phyloP scores from a whole-genome alignment of 139 green algal genomes.

The Diplosphaera chodatii region DNA sequence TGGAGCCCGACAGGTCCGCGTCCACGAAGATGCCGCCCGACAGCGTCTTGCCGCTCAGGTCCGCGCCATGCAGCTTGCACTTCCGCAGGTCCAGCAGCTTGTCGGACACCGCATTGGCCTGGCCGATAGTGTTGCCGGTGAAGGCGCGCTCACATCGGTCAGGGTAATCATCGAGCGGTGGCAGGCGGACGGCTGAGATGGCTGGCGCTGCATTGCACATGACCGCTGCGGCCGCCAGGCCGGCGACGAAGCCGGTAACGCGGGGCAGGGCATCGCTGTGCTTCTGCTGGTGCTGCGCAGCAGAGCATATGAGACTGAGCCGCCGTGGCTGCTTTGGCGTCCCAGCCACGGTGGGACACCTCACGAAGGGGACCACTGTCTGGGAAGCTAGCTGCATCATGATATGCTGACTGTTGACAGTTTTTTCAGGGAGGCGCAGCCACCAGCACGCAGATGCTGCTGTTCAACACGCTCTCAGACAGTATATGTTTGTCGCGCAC shows the following conservation, averaged over 20 bases:
- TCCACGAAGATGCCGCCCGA: slow-evolving; percentile 81
- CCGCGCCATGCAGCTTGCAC: slow-evolving; percentile 59
- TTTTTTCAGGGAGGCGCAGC: too few relatives aligned
- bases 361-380: background rate
- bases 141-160: slow-evolving; percentile 77
- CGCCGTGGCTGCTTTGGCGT: background rate
- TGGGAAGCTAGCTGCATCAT: background rate
- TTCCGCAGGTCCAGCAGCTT: slow-evolving; percentile 84
- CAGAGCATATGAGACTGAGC: background rate
- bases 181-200: slow-evolving; percentile 54
- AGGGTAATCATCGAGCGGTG: slow-evolving; percentile 68
- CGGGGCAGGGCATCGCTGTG: background rate
- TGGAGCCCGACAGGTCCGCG: slow-evolving; percentile 51
- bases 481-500: too few relatives aligned
- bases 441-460: too few relatives aligned
- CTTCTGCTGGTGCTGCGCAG: background rate
- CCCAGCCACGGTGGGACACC: background rate
- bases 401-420: background rate
- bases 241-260: background rate
- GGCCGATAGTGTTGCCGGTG: slow-evolving; percentile 88
- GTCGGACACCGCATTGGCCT: slow-evolving; percentile 93
- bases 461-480: too few relatives aligned
- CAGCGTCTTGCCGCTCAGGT: slow-evolving; percentile 78
- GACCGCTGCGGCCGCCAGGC: background rate
- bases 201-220: slow-evolving; percentile 14